Conservation (phyloP, 225 moss, liverwort and hornwort species). For the Polytrichum commune region DNA sequence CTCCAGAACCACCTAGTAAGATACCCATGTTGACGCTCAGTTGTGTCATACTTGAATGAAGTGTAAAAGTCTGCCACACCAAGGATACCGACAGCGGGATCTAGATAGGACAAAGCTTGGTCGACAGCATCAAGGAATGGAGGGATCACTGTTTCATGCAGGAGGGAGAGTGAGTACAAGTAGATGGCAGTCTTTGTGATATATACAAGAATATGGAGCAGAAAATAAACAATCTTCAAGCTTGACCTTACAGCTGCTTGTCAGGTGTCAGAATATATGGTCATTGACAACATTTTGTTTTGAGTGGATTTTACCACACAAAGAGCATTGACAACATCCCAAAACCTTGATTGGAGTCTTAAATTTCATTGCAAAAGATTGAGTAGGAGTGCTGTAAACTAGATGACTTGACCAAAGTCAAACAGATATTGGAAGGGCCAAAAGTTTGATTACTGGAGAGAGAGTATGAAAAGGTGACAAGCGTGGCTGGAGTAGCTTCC, state of each 20-base stretch:
- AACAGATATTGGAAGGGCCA: not conserved
- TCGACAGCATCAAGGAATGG: conserved; percentile 79
- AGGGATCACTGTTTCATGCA: conserved; percentile 76
- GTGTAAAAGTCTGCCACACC: conserved; percentile 85
- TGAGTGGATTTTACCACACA: too few species aligned
- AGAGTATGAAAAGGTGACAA: conserved; percentile 87
- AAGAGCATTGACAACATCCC: too few species aligned
- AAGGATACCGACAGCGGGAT: conserved; percentile 66
- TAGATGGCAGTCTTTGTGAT: too few species aligned
- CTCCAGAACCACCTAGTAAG: conserved; percentile 97
- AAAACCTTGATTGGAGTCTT: too few species aligned
- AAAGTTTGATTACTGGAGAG: conserved; percentile 62
- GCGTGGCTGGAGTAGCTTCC: conserved; percentile 57
- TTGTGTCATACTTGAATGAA: conserved; percentile 67
- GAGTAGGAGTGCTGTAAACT: too few species aligned
- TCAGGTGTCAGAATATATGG: too few species aligned
- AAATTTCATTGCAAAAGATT: too few species aligned
- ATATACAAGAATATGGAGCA: not conserved
- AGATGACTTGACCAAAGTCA: too few species aligned
- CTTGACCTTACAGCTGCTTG: too few species aligned
- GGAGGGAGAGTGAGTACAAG: not conserved
- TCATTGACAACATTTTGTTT: too few species aligned
- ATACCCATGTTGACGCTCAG: conserved; percentile 79
- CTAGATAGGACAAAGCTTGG: conserved; percentile 66
- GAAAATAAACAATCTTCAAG: not conserved